A percentile compares a stretch with the other conserved stretches of the same genome.
phyloP scores from a whole-genome alignment of 2,329 filamentous ascomycete species.

The Balansia obtecta region DNA sequence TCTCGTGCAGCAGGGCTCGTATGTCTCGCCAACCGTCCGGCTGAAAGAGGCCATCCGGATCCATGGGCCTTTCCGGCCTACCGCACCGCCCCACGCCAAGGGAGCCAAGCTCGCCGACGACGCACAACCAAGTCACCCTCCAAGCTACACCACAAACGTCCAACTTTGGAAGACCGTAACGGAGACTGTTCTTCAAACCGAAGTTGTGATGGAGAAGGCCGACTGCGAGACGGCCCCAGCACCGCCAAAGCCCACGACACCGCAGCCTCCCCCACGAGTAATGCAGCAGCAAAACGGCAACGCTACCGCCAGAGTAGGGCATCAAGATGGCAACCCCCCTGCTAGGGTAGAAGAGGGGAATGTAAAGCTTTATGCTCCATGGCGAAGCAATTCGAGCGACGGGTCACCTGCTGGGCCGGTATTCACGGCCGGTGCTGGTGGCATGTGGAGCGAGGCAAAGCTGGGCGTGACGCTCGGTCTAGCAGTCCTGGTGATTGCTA shows the following conservation, averaged over 20 bases:
- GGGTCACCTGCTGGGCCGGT: not conserved
- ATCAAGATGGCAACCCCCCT: too few species aligned
- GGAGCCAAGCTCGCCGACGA: not conserved
- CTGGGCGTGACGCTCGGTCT: not conserved
- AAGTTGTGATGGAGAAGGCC: constrained; percentile 15
- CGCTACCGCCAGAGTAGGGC: too few species aligned
- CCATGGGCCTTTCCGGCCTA: not conserved
- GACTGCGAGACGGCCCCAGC: constrained; percentile 7
- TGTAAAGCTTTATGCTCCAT: not conserved
- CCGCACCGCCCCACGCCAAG: not conserved
- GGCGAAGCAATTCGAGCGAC: not conserved
- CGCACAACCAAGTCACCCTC: constrained; percentile 19
- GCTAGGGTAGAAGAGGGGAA: too few species aligned
- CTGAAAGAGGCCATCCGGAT: not conserved
- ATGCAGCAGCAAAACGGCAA: too few species aligned
- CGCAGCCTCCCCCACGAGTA: not conserved
- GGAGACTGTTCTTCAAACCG: constrained; percentile 8
- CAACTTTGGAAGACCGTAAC: constrained; percentile 15
- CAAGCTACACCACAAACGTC: constrained; percentile 14
- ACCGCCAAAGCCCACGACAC: not conserved
- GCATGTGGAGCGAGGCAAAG: not conserved
- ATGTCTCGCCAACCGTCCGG: not conserved
- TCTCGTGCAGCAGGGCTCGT: not conserved
- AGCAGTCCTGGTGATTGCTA: not conserved
- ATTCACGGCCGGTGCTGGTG: constrained; percentile 2